Evolutionary conservation across 306 rosid genomes (phyloP), one percentile per base, ranked within the genome.

Genomic region (Rosa persica): DNA sequence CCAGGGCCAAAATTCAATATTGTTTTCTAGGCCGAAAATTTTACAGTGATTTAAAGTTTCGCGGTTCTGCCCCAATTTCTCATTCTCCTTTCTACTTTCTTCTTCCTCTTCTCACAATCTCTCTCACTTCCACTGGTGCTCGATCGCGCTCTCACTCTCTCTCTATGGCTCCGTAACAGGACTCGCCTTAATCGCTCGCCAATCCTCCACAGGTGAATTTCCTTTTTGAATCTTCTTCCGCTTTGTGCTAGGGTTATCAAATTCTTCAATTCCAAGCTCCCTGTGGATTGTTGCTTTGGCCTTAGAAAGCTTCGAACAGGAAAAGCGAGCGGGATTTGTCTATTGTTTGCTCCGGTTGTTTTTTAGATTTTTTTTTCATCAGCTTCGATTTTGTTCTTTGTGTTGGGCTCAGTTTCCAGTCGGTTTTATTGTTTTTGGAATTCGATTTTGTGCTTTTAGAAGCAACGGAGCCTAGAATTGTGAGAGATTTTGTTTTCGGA

Each of bases 1-100:
- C 34, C 76, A 75, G 70, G 43, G 67, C 34, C 60, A 78, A 77
- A 43, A 39, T 8, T n/a, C 52, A 40, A 44, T 73, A 72, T n/a
- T 70, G 17, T 47, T 7, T 30, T 30, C n/a, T 8, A 17, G 4
- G 66, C 66, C 44, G 9, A 62, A 67, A 57, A 66, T 13, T 27
- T 42, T 30, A 25, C 12, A 42, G 57, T 80, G 80, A 85, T 91
- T 30, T 87, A 82, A 89, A 93, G 94, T 89, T 93, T 89, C 93
- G 95, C 97, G 97, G 97, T 90, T 89, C 81, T 86, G 76, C 92
- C 95, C 40, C 83, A 81, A 48, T 75, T 79, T 75, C 73, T 54
- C 74, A 30, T 60, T 77, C 79, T 58, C 70, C 40, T 70, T 75
- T 15, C 36, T 39, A 2, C 36, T 30, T 30, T 30, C 36, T 42